Evolutionary conservation across 345 rosid species (phyloP).

Genomic region (Balakata baccata): DNA sequence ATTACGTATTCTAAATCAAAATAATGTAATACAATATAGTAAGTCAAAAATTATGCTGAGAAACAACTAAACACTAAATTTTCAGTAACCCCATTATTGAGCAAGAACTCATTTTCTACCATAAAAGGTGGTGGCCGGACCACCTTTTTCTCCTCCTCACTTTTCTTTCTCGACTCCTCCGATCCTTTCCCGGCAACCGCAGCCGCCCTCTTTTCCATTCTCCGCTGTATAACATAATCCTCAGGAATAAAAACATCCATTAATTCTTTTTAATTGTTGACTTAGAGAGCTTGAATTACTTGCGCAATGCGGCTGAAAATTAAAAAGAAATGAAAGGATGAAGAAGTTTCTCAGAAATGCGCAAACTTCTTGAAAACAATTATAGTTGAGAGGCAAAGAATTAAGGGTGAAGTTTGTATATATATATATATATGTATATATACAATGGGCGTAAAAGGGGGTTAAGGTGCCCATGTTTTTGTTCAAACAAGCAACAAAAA

Average conservation of each 20-base stretch:
- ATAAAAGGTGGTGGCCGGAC: constrained; percentile 5
- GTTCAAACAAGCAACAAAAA: constrained; percentile 16
- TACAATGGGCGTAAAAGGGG: constrained; percentile 1
- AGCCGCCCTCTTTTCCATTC: constrained; percentile 45
- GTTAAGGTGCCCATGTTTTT: constrained; percentile 10
- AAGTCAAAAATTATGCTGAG: constrained; percentile 28
- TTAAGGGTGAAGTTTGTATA: not conserved
- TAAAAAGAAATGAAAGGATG: not conserved
- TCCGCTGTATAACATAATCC: constrained; percentile 54
- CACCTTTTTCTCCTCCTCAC: constrained; percentile 13
- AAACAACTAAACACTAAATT: constrained; percentile 30
- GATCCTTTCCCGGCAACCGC: constrained; percentile 17
- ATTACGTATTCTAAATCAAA: no score
- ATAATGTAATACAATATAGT: no score
- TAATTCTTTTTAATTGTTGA: not conserved
- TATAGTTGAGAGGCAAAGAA: no score
- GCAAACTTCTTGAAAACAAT: no score
- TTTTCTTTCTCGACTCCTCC: constrained; percentile 16
- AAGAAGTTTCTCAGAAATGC: not conserved
- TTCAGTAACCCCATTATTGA: constrained; percentile 20
- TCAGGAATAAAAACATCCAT: constrained; percentile 64
- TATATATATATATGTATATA: not conserved
- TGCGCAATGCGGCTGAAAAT: no score
- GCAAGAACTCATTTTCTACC: constrained; percentile 17
- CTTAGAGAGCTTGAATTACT: not conserved